Evolutionary conservation across 768 basidiomycete genomes (phyloP), one percentile per base, ranked within the genome.

Genomic region (Hemileccinum impolitum): DNA sequence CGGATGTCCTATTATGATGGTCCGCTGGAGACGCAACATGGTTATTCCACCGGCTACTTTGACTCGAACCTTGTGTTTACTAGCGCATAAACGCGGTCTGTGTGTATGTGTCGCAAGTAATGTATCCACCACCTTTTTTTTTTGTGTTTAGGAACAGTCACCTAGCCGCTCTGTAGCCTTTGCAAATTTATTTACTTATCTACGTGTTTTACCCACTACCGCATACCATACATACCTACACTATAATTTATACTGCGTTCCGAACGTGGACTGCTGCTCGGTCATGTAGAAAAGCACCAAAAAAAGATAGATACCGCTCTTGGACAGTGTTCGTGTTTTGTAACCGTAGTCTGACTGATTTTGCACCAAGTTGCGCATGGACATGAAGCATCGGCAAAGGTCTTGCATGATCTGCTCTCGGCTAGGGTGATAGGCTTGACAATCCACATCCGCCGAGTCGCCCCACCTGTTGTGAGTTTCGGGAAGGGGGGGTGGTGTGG

Each of bases 1-100:
- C n/a, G 51, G 48, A 52, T 70, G 59, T 18, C 68, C 14, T 53
- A 64, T 12, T 69, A 66, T 43, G 57, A 63, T 45, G 51, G 55
- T 28, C 52, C 57, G 35, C 32, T 64, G 32, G 66, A 62, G 28
- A 39, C 50, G 18, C 47, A 44, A n/a, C 63, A 59, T 18, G 17
- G 44, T n/a, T 70, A 60, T 44, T 45, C 55, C 3, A 37, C 48
- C 8, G 39, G 43, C 7, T 56, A 50, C 38, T 66, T 62, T 48
- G 62, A 64, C 31, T 54, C 66, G 21, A 55, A 47, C 32, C 46
- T 50, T 18, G 28, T 65, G 46, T 60, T 58, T 45, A 56, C 63
- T 23, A 56, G 50, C 40, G 55, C 54, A 53, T 64, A 60, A 56
- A 59, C 37, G 30, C 3, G 35, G 30, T 48, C 13, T 11, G 13